Evolutionary conservation across 202 grass and related monocot genomes (phyloP), one percentile per base, ranked within the genome.

Genomic region (Eragrostis tef): DNA sequence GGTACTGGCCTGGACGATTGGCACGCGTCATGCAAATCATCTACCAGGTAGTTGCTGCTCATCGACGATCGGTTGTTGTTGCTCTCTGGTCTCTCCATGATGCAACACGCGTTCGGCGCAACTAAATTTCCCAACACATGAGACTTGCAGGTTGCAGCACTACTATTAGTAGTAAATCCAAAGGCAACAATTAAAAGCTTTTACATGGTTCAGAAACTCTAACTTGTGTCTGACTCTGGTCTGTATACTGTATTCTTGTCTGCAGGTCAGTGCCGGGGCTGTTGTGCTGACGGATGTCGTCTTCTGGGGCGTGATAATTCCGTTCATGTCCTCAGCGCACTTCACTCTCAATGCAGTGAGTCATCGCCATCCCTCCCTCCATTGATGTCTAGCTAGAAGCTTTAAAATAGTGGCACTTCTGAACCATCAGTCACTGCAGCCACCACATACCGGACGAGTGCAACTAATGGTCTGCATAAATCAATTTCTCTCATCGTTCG

Each of bases 241-340:
- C 61, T 57, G 44, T 12, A 44, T 5, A n/a, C n/a, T n/a, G n/a
- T n/a, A n/a, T n/a, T 69, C 57, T 20, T 5, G 0, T 2, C 15
- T 63, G 19, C 74, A 91, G 86, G 60, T 84, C 13, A 70, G 69
- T 10, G 79, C 72, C 31, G 86, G 89, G 20, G 83, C 86, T 0
- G 69, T 83, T 52, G 34, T 91, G n/a, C 79, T 89, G 74, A 92
- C 90, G 17, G 90, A 92, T 73, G 70, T 81, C 11, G 53, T 88
- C 9, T 92, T 92, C 85, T 92, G 90, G 90, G 81, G 72, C 57
- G 21, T 92, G 3, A 75, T 92, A 57, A 80, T 77, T 60, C 86
- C 79, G 0, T 92, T 89, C 82, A 83, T 88, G 64, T 74, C 66
- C n/a, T 80, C 83, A 19, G 48, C 73, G 12, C 79, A 86, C 88